Evolutionary conservation across 2,329 filamentous ascomycete genomes (phyloP).

Genomic region (Microsporum audouinii): DNA sequence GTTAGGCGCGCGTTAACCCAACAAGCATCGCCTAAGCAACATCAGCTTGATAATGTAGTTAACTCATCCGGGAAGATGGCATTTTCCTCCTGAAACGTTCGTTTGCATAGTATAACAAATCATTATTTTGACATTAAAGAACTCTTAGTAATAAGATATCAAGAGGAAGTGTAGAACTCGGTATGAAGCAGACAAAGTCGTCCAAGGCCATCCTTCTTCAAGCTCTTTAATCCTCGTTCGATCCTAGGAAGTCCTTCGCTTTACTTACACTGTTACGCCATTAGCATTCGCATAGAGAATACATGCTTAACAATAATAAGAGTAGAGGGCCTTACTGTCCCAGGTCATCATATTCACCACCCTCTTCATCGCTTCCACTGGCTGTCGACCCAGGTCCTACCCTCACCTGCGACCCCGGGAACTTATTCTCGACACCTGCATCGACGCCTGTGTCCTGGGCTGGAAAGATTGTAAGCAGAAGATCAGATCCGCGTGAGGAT

Average conservation of each 20-base stretch:
- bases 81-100: too few relatives aligned
- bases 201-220: too few relatives aligned
- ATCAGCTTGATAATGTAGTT: too few relatives aligned
- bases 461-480: conserved; percentile 11
- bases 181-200: too few relatives aligned
- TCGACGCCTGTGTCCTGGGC: conserved; percentile 34
- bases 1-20: too few relatives aligned
- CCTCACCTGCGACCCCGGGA: conserved; percentile 27
- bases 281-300: not conserved
- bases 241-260: conserved; percentile 14
- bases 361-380: conserved; percentile 32
- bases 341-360: conserved; percentile 29
- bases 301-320: not conserved
- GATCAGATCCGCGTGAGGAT: not conserved
- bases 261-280: conserved; percentile 20
- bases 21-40: too few relatives aligned
- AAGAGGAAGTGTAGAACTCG: too few relatives aligned
- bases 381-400: conserved; percentile 27
- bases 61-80: too few relatives aligned
- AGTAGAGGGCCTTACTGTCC: conserved; percentile 22
- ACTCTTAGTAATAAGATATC: too few relatives aligned
- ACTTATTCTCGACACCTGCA: conserved; percentile 28
- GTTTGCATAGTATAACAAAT: too few relatives aligned
- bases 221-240: not conserved
- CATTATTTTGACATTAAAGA: too few relatives aligned